Evolutionary conservation across 495 filamentous ascomycete genomes (phyloP).

Genomic region (Penicillium samsonianum): DNA sequence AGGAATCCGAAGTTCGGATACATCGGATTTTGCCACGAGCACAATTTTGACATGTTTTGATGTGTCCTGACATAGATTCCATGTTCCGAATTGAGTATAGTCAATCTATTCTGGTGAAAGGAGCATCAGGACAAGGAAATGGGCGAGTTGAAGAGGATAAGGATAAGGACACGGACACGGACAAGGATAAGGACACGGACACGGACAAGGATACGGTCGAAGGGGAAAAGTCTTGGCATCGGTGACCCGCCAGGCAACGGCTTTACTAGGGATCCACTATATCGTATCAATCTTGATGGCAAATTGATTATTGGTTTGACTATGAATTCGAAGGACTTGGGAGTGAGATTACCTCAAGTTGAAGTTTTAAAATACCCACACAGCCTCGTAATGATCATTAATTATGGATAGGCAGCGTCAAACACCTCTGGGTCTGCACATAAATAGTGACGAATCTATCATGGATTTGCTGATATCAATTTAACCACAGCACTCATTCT

Average conservation of each 20-base stretch:
- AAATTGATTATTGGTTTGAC: slow-evolving; percentile 4
- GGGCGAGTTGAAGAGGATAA: slow-evolving; percentile 8
- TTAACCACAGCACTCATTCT: background rate
- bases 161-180: background rate
- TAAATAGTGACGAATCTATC: slow-evolving; percentile 1
- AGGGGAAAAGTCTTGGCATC: slow-evolving; percentile 1
- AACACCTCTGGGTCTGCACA: background rate
- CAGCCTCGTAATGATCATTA: background rate
- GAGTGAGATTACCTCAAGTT: slow-evolving; percentile 3
- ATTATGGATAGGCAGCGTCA: background rate
- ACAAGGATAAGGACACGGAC: background rate
- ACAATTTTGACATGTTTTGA: slow-evolving; percentile 6
- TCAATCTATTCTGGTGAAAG: background rate
- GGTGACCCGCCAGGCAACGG: background rate
- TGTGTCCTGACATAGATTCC: background rate
- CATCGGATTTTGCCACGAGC: slow-evolving; percentile 10
- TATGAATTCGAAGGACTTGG: background rate
- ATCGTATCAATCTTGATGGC: slow-evolving; percentile 1
- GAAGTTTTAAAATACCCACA: background rate
- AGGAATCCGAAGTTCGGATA: slow-evolving; percentile 2
- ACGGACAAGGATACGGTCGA: slow-evolving; percentile 6
- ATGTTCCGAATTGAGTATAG: slow-evolving; percentile 5
- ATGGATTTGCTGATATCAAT: background rate
- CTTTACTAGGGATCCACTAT: slow-evolving; percentile 2
- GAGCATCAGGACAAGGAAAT: background rate